Evolutionary conservation across 2,329 filamentous ascomycete species (phyloP), one percentile per base, ranked within the genome.

Genomic region (Fusarium nodosum): DNA sequence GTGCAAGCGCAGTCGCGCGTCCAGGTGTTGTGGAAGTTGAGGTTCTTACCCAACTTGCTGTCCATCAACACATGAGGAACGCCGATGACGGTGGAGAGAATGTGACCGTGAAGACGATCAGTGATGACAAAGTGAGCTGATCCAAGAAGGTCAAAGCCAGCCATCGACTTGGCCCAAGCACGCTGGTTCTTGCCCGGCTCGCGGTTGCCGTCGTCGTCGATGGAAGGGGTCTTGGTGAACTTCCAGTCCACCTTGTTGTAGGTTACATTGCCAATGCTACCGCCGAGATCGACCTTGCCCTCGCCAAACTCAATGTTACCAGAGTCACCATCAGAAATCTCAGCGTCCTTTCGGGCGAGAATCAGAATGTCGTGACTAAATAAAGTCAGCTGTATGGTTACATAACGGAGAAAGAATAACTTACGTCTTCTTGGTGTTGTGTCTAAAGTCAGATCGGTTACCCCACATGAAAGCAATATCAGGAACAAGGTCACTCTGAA

Each of bases 1-100:
- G 72, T 74, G 55, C 72, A 74, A 18, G 45, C 62, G 52, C 72
- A 74, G 41, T 74, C 72, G 20, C 72, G 64, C 22, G 72, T 74
- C 72, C 72, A 74, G 8, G 72, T 74, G 64, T 74, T 74, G 62
- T 74, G 72, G 64, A 74, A 74, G 64, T 74, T 74, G 66, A 74
- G 71, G 66, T 74, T 74, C 72, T 74, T 74, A 47, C 72, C 71
- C 59, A 74, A 64, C 66, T 74, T 74, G 64, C 72, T 74, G 50
- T 74, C 72, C 72, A 74, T 74, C 47, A 74, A 56, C 39, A 74
- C 72, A 31, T 74, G 72, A 20, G 72, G 72, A n/a, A 72, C 71
- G 36, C 72, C 72, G 38, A 74, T 74, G 10, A 74, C 64, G 16
- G 72, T 74, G 5, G 72, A 74, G 16, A 74, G 56, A 52, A 74